Base-by-base conservation (phyloP, 495 filamentous ascomycete species). In the Penicillium fimorum region DNA sequence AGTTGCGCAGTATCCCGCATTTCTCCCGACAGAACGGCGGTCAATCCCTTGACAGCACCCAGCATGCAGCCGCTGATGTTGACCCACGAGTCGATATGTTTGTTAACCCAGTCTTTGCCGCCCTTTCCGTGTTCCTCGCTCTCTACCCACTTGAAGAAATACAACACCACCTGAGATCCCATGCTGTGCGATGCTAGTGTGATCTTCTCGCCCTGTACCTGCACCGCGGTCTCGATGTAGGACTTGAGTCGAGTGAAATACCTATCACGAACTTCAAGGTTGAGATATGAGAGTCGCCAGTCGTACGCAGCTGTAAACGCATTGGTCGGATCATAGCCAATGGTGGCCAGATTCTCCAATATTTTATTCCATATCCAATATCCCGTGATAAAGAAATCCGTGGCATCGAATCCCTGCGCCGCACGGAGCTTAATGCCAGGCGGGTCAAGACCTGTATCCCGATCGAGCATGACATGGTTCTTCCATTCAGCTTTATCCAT, bases 291-390 rank as follows among this genome's bases (percentile, higher is more conserved):
- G n/a, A 98, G 72, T n/a, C 94, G 83, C 94, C 94, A 97, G 70
- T 97, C 94, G 69, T 97, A 97, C 10, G 94, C 90, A 2, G 95
- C 94, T 0, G 92, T 96, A 62, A 91, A 97, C 2, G 92, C 91
- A 69, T 95, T 97, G 13, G 89, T 94, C 13, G 94, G 92, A 63
- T 98, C 95, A 71, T 97, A 97, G 18, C 94, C 95, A 56, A 98
- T 87, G 2, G 88, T 92, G 1, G 94, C 94, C 47, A 98, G 76
- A 64, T 98, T 97, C 66, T 98, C 93, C 25, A 98, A 72, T 50
- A 98, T 96, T 74, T 98, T 98, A 64, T 88, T 96, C 94, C 95
- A 98, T 57, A 98, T 97, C 94, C 94, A 98, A 71, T 98, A 98
- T 9, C 87, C 87, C 29, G 82, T 82, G 59, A 80, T 81, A 64